Percentiles rank a stretch among this genome's conserved stretches.
These are phyloP conservation scores for Thelephora terrestris DNA, from an alignment of 1,284 basidiomycete genomes.

Conservation along the genomic window DNA sequence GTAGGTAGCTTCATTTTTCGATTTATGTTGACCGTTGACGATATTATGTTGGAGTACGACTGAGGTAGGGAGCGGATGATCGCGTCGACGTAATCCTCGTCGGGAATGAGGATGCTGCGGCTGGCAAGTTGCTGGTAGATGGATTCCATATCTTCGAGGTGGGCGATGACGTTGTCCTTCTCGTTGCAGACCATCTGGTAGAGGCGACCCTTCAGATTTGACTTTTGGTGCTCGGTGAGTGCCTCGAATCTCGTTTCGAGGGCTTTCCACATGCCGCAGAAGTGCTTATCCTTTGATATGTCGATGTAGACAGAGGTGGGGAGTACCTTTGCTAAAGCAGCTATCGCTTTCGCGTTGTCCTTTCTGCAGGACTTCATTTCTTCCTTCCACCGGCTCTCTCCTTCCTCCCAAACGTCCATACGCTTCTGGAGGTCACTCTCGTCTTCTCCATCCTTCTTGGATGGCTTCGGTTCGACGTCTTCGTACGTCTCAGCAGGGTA, in stretches of 20 bases:
- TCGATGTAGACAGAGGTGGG: conserved; percentile 5
- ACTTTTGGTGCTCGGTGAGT: conserved; percentile 7
- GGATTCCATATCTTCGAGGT: conserved; percentile 14
- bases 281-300: conserved; percentile 2
- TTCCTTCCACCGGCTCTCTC: neutral
- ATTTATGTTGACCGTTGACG: conserved; percentile 8
- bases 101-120: conserved; percentile 11
- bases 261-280: conserved; percentile 6
- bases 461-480: conserved; percentile 3
- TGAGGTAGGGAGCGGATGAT: conserved; percentile 17
- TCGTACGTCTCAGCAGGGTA: conserved; percentile 9
- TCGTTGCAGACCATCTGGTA: conserved; percentile 8
- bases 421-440: conserved; percentile 1
- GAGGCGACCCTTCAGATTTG: conserved; percentile 2
- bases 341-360: conserved; percentile 5
- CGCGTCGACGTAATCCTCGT: conserved; percentile 16
- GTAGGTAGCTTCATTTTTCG: conserved; percentile 7
- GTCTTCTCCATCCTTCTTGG: neutral
- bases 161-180: conserved; percentile 12
- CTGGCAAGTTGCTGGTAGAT: conserved; percentile 12
- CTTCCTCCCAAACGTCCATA: neutral
- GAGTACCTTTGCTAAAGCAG: conserved; percentile 3
- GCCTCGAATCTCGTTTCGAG: conserved; percentile 3
- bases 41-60: conserved; percentile 5
- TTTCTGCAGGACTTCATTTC: neutral